Evolutionary conservation across 768 basidiomycete species (phyloP), one percentile per base, ranked within the genome.

Genomic region (Steccherinum ochraceum): DNA sequence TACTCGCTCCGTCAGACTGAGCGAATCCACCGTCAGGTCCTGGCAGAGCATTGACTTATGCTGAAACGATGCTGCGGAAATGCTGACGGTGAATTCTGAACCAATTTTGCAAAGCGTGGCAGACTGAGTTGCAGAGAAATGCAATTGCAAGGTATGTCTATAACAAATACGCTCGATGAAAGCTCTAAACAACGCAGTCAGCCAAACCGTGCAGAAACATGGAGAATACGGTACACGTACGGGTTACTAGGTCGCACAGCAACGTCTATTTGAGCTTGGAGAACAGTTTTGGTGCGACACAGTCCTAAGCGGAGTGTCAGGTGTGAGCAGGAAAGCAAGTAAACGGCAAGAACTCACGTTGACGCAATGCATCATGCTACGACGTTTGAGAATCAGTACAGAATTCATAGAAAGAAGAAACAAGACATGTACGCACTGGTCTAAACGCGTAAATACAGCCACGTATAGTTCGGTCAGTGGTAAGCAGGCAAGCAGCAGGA

Each of bases 301-400:
- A 74, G 57, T 68, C 71, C 75, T 68, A 45, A 35, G 21, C 3
- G 50, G 23, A 57, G 24, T 24, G 44, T 53, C 11, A 35, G 40
- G 49, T 57, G 49, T 59, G 51, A 51, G 18, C 27, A 30, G 10
- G 3, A 26, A 40, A 19, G 2, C 18, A 23, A 43, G 40, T 5
- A 23, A 42, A 16, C 25, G 20, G 4, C 24, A 7, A 19, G 23
- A 35, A 74, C 86, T 51, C 72, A 91, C 89, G 58, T 93, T 89
- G 49, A 84, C 87, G 62, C 90, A 93, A 73, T 93, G 93, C 89
- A 93, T 93, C 83, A 91, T 79, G 70, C 85, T 89, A 60, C 13
- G 23, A 51, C 23, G 7, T 7, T 40, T 60, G 48, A 62, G 43
- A 57, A 46, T 45, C 41, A 19, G 30, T 20, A 46, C 35, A 2